These are phyloP conservation scores for Amanita rimosa DNA, from an alignment of 768 basidiomycete genomes.

Conservation along the genomic window DNA sequence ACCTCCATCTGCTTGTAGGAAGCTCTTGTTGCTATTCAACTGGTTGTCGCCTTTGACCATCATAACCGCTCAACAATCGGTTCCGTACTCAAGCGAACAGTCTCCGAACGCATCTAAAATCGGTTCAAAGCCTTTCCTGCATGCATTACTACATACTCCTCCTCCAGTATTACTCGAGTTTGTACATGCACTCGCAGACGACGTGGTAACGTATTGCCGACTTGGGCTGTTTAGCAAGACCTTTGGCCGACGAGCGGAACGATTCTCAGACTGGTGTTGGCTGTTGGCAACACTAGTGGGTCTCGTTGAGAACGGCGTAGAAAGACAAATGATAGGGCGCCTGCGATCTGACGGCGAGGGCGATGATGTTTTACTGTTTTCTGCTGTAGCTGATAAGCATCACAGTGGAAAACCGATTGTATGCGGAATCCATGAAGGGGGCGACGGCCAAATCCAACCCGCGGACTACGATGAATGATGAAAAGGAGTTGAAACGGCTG, in stretches of 20 bases:
- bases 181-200: slow-evolving; percentile 64
- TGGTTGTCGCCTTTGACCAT: slow-evolving; percentile 70
- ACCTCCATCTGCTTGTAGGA: slow-evolving; percentile 38
- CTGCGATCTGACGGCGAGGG: slow-evolving; percentile 49
- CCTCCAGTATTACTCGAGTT: slow-evolving; percentile 77
- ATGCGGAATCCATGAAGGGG: slow-evolving; percentile 60
- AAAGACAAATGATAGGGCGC: slow-evolving; percentile 57
- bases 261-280: slow-evolving; percentile 84
- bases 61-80: slow-evolving; percentile 58
- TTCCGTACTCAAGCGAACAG: slow-evolving; percentile 44
- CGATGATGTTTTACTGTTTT: slow-evolving; percentile 5
- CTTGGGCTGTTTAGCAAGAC: slow-evolving; percentile 59
- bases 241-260: slow-evolving; percentile 57
- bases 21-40: slow-evolving; percentile 73
- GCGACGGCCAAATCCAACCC: slow-evolving; percentile 63
- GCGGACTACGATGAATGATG: slow-evolving; percentile 45
- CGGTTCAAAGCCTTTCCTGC: slow-evolving; percentile 51
- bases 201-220: slow-evolving; percentile 64
- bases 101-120: slow-evolving; percentile 23
- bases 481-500: slow-evolving; percentile 58
- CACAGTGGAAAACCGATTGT: slow-evolving; percentile 65
- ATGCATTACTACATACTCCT: slow-evolving; percentile 66
- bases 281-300: slow-evolving; percentile 68
- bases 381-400: slow-evolving; percentile 1
- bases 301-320: slow-evolving; percentile 75